Evolutionary conservation across 805 yeast species (phyloP), one percentile per base, ranked within the genome.

Genomic region (Wickerhamomyces bisporus): DNA sequence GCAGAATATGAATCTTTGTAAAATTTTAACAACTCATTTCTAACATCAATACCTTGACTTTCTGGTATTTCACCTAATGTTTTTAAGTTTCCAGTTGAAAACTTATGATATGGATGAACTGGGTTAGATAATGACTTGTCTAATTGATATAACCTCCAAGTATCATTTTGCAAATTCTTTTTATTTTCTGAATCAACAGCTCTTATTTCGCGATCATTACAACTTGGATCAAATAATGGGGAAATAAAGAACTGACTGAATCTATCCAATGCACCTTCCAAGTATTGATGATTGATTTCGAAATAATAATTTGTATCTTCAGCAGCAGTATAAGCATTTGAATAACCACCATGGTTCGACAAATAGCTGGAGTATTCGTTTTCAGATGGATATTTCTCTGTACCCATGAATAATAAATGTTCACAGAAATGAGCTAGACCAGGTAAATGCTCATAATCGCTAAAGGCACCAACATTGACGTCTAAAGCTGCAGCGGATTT

Each of bases 131-230:
- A 65, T 35, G 81, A 71, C 62, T 86, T 84, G 39, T 85, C 89
- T 36, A 91, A 68, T 63, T 91, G 98, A 53, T 81, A 81, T 34
- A 86, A 63, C 53, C 98, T 76, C 97, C 98, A 88, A 32, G 64
- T 57, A 60, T 91, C 98, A 56, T 73, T 83, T 60, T 91, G 98
- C 36, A 93, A 66, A 58, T 91, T 91, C 65, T 93, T 91, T 59
- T 88, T 91, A 66, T 91, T 87, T 64, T 91, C 98, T 27, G 95
- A 84, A 61, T 91, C 96, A 9, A 91, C 98, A 2, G 98, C 98
- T 45, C 79, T 77, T 51, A 91, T 84, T 61, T 91, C 98, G 39
- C 97, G 73, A 55, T 88, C 96, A 55, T 87, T 86, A 55, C 96
- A 81, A 45, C 77, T 68, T 38, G 70, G 63, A 36, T 66, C 62